These are phyloP conservation scores for Russula dissimulans DNA, from an alignment of 768 basidiomycete species.

Conservation along the genomic window DNA sequence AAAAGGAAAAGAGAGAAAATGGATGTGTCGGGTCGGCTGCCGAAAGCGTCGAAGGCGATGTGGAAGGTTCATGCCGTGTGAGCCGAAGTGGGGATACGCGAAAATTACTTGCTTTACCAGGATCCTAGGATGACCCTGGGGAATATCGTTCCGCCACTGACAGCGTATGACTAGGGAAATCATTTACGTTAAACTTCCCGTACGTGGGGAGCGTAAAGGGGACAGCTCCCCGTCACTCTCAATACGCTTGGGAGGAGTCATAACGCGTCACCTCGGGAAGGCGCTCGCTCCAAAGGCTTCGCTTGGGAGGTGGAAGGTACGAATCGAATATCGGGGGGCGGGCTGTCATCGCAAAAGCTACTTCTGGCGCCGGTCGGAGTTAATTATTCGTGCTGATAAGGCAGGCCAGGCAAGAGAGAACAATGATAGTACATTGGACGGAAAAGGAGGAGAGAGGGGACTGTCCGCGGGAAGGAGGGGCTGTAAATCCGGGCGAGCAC, in stretches of 20 bases:
- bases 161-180: not conserved
- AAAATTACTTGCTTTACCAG: not conserved
- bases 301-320: not conserved
- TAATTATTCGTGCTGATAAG: too few relatives aligned
- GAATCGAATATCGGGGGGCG: not conserved
- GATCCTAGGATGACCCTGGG: conserved; percentile 1
- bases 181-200: not conserved
- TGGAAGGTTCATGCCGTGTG: not conserved
- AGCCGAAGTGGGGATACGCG: not conserved
- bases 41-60: not conserved
- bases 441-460: too few relatives aligned
- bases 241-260: conserved; percentile 3
- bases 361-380: too few relatives aligned
- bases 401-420: too few relatives aligned
- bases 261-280: conserved; percentile 1
- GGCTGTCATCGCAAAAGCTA: not conserved
- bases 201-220: not conserved
- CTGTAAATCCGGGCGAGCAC: too few relatives aligned
- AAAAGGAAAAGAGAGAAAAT: too few relatives aligned
- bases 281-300: not conserved
- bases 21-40: not conserved
- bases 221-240: too few relatives aligned
- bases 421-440: too few relatives aligned
- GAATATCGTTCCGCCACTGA: not conserved
- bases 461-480: too few relatives aligned